Conservation (phyloP, 2,329 filamentous ascomycete species). For the Sclerotinia nivalis region DNA sequence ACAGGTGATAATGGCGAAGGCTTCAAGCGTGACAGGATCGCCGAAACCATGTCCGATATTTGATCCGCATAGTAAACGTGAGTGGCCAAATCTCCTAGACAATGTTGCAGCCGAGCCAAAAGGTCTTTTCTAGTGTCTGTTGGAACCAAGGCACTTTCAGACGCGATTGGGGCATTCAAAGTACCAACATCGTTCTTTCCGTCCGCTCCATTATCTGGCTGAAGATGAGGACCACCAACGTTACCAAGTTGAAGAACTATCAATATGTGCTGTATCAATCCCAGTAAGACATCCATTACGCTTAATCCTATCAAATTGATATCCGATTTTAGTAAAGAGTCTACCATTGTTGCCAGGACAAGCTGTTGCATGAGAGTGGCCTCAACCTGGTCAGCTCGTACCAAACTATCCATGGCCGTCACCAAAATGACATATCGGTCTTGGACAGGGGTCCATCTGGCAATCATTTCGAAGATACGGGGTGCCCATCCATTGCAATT, state of each 20-base stretch:
- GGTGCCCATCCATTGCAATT: conserved; percentile 73
- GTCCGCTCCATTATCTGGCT: conserved; percentile 35
- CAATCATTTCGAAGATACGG: conserved; percentile 75
- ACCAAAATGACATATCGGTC: conserved; percentile 90
- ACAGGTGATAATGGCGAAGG: conserved; percentile 54
- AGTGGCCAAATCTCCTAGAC: conserved; percentile 86
- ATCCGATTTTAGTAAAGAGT: conserved; percentile 79
- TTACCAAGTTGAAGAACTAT: conserved; percentile 68
- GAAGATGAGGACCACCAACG: conserved; percentile 38
- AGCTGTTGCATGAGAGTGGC: conserved; percentile 73
- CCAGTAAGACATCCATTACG: conserved; percentile 90
- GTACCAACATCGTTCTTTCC: conserved; percentile 24
- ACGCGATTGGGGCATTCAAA: conserved; percentile 25
- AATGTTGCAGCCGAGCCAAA: conserved; percentile 70
- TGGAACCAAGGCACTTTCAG: conserved; percentile 50
- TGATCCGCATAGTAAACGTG: conserved; percentile 98
- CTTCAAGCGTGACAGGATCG: conserved; percentile 76
- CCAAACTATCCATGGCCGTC: conserved; percentile 74
- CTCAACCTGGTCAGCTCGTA: conserved; percentile 67
- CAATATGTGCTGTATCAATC: conserved; percentile 80
- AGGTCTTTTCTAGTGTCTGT: conserved; percentile 60
- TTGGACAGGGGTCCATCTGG: conserved; percentile 89
- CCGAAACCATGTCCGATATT: conserved; percentile 88
- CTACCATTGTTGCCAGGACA: conserved; percentile 74
- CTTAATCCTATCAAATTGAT: conserved; percentile 94